Percentiles rank a stretch among this genome's conserved stretches.
Conservation (phyloP, 805 yeast genomes). For the Yamadazyma philogaea region DNA sequence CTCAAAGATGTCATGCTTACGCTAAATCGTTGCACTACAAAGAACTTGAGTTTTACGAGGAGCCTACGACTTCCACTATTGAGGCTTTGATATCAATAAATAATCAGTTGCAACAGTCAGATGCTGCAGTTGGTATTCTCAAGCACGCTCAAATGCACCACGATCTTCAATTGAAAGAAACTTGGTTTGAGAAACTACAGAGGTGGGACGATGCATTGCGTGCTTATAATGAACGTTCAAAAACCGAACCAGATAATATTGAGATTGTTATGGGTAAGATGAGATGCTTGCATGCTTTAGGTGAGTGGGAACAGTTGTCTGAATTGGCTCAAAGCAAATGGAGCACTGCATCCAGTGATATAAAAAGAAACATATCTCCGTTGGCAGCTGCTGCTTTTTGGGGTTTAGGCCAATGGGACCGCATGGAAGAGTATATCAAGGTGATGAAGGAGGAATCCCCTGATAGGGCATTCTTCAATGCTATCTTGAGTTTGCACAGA, state of each 20-base stretch:
- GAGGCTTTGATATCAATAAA: conserved; percentile 90
- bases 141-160: conserved; percentile 93
- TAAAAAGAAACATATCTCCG: conserved; percentile 85
- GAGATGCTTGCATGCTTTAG: conserved; percentile 97
- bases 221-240: conserved; percentile 81
- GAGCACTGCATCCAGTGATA: conserved; percentile 69
- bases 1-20: conserved; percentile 93
- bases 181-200: conserved; percentile 96
- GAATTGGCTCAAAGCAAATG: conserved; percentile 85
- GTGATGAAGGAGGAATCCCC: conserved; percentile 93
- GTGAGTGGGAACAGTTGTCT: conserved; percentile 94
- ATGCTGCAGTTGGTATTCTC: conserved; percentile 95
- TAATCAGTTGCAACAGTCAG: conserved; percentile 92
- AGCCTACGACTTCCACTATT: conserved; percentile 86
- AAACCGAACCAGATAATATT: conserved; percentile 60
- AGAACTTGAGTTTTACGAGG: conserved; percentile 91
- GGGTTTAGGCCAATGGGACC: conserved; percentile 97
- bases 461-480: conserved; percentile 91
- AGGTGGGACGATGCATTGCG: conserved; percentile 97
- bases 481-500: conserved; percentile 80
- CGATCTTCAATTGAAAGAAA: conserved; percentile 86
- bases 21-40: conserved; percentile 96
- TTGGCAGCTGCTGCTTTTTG: conserved; percentile 98
- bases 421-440: conserved; percentile 85
- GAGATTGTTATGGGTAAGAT: conserved; percentile 96